A percentile compares a stretch with the other conserved stretches of the same genome.
phyloP scores from a whole-genome alignment of 208 protist species.

The Trypanosomatidae sp. region DNA sequence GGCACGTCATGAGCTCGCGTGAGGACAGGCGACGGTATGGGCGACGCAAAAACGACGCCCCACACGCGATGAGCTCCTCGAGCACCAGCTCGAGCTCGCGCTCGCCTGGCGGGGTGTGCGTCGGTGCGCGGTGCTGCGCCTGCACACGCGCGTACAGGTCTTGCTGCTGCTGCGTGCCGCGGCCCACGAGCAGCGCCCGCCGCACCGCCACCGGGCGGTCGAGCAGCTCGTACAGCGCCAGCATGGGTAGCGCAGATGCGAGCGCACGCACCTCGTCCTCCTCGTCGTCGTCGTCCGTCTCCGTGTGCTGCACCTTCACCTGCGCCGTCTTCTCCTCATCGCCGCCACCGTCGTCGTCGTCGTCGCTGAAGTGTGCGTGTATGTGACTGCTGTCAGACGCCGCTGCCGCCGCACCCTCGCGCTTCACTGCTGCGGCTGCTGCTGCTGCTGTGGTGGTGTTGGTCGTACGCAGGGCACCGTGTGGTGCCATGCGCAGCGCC shows the following conservation, averaged over 20 bases:
- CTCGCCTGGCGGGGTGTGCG: constrained; percentile 10
- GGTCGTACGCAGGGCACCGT: constrained; percentile 6
- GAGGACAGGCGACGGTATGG: constrained; percentile 60
- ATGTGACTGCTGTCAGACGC: constrained; percentile 10
- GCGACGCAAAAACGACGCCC: constrained; percentile 37
- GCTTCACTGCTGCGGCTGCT: no score
- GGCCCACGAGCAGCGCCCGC: no score
- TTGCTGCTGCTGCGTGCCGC: no score
- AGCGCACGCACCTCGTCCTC: no score
- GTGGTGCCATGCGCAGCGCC: constrained; percentile 6
- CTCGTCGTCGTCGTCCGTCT: no score
- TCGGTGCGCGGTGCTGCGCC: neutral
- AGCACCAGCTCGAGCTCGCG: constrained; percentile 51
- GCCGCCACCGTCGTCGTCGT: neutral
- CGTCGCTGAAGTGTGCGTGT: neutral
- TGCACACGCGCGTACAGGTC: neutral
- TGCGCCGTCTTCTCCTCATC: no score
- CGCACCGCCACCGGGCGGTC: no score
- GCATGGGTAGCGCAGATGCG: no score
- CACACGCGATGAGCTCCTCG: constrained; percentile 37
- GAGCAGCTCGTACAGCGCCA: no score
- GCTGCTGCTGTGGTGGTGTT: no score
- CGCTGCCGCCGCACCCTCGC: constrained; percentile 17
- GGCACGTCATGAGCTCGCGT: constrained; percentile 40
- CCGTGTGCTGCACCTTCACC: no score